phyloP scores from a whole-genome alignment of 192 early-diverging fungal species.

The Linnemannia elongata region DNA sequence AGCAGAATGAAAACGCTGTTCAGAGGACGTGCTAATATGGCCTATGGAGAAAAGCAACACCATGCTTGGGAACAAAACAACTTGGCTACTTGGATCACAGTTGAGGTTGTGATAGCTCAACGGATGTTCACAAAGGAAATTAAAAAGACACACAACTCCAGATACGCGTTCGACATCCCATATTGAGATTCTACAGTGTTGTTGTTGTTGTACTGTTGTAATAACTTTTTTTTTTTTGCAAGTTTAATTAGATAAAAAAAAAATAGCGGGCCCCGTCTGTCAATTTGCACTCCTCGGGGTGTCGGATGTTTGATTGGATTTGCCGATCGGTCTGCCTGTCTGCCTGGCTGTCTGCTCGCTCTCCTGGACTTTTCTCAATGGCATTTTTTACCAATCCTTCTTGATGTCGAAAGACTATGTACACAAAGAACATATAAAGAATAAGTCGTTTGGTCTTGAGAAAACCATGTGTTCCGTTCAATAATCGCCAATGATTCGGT shows the following conservation, averaged over 20 bases:
- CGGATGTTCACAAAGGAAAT: background rate
- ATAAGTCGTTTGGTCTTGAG: background rate
- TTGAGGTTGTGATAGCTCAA: too few species aligned
- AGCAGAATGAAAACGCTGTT: too few species aligned
- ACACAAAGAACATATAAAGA: slow-evolving; percentile 1
- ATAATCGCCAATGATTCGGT: background rate
- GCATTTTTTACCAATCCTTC: slow-evolving; percentile 81
- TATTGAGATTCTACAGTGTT: too few species aligned
- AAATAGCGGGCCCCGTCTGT: background rate
- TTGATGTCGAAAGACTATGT: slow-evolving; percentile 83
- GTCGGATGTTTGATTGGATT: background rate
- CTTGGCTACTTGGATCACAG: too few species aligned
- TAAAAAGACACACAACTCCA: background rate
- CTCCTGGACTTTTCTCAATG: background rate
- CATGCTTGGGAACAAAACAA: too few species aligned
- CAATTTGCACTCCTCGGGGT: background rate
- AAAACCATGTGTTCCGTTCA: background rate
- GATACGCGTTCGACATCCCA: background rate
- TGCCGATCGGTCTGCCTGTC: background rate
- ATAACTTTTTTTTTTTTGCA: background rate
- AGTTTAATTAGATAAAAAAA: background rate
- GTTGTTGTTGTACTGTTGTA: too few species aligned
- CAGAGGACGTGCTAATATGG: too few species aligned
- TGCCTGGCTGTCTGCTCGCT: background rate
- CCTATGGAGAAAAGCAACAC: too few species aligned